Base-by-base conservation (phyloP, 257 asterid species). In the Oldenlandia corymbosa region DNA sequence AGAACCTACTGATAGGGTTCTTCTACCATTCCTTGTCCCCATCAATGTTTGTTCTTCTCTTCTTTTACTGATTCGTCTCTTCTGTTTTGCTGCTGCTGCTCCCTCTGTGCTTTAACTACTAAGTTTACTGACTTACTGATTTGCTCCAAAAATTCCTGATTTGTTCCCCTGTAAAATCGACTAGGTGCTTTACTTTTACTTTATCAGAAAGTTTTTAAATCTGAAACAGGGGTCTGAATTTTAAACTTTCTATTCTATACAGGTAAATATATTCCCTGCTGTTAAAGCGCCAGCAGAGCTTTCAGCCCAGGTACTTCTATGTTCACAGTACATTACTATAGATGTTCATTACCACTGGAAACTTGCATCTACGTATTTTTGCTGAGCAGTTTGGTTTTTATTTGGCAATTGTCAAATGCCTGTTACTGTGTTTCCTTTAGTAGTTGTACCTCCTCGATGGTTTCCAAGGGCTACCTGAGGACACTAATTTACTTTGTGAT, bases 221-320 rank as follows among this genome's bases (percentile, higher is more conserved):
- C 43, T 56, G 61, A 56, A 56, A 26, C 12, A 37, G 37, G 32
- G n/a, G 26, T 16, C 26, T 56, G 42, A 45, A 31, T 53, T 31
- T 17, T 50, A 48, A 16, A 24, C 20, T 61, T 54, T 10, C 5
- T 62, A 11, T 41, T 23, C 4, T 58, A 41, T 83, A 80, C 83
- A 92, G 98, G 83, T 92, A 64, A 88, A 78, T 81, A 74, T 88
- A 65, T 92, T 88, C 79, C 98, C 98, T 21, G 69, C 97, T 62
- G 94, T 87, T 30, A 88, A 85, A 79, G 98, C 97, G 51, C 88
- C 95, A 30, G 89, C 83, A 66, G 98, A 92, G 68, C 78, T 81
- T 65, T 86, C 97, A 58, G 70, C 86, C 66, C 97, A 86, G 98
- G 97, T 92, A 90, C 61, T 41, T 58, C 28, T 30, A 34, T 55